Evolutionary conservation across 2,329 filamentous ascomycete species (phyloP).

Genomic region (Beauveria rudraprayagi): DNA sequence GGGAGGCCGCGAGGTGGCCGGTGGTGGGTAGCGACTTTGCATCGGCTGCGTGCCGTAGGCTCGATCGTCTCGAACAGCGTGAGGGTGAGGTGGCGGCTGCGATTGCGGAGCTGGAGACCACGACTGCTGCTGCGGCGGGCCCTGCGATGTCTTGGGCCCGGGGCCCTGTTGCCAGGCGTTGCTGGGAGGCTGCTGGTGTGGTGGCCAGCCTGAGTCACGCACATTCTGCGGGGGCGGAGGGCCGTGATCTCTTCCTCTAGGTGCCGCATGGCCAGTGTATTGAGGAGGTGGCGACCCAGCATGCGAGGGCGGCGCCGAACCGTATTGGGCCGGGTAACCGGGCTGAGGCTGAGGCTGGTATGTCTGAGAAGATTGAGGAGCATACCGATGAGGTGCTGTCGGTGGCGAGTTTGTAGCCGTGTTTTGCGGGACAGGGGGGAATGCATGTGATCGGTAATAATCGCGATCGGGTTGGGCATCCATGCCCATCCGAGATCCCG

Average conservation of each 20-base stretch:
- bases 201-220: constrained; percentile 8
- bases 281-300: constrained; percentile 45
- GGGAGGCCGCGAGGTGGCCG: constrained; percentile 29
- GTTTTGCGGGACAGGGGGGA: constrained; percentile 26
- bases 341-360: constrained; percentile 38
- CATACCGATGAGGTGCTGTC: constrained; percentile 35
- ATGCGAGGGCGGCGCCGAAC: constrained; percentile 29
- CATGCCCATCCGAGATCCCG: constrained; percentile 33
- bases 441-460: constrained; percentile 37
- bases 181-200: constrained; percentile 14
- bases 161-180: constrained; percentile 22
- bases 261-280: constrained; percentile 39
- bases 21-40: constrained; percentile 28
- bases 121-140: constrained; percentile 25
- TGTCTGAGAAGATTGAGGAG: constrained; percentile 28
- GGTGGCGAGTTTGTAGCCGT: constrained; percentile 39
- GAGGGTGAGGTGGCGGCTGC: constrained; percentile 23
- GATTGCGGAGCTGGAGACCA: constrained; percentile 25
- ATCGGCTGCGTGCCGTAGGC: constrained; percentile 27
- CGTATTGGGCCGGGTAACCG: constrained; percentile 35
- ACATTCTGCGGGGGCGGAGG: constrained; percentile 12
- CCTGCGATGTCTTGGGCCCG: constrained; percentile 25
- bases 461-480: constrained; percentile 34
- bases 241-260: constrained; percentile 11
- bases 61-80: constrained; percentile 31